Evolutionary conservation across 1,284 basidiomycete genomes (phyloP).

Genomic region (Microbotryum violaceum): DNA sequence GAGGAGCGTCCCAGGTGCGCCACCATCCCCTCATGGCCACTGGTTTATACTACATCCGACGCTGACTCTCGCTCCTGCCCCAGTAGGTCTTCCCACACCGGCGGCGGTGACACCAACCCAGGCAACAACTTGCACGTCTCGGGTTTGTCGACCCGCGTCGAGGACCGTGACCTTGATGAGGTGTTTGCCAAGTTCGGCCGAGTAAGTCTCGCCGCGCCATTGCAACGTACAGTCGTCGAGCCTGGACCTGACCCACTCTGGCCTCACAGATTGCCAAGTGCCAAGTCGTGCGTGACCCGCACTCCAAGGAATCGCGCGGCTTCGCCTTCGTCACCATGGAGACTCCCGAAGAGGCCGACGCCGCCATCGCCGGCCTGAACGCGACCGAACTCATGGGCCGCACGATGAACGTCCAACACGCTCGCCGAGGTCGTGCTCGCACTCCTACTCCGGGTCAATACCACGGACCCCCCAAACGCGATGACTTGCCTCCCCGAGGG

Average conservation of each 20-base stretch:
- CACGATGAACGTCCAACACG: conserved; percentile 77
- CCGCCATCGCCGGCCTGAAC: conserved; percentile 74
- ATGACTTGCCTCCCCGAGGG: conserved; percentile 21
- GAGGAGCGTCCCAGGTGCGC: conserved; percentile 12
- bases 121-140: conserved; percentile 97
- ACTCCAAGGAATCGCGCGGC: conserved; percentile 88
- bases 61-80: not conserved
- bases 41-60: not conserved
- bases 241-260: not conserved
- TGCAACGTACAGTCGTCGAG: not conserved
- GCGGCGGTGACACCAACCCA: conserved; percentile 52
- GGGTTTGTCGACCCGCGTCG: conserved; percentile 68
- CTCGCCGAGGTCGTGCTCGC: conserved; percentile 83
- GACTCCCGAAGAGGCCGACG: conserved; percentile 74
- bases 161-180: conserved; percentile 77
- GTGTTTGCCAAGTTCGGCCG: conserved; percentile 82
- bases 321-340: conserved; percentile 98
- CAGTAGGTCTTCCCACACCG: not conserved
- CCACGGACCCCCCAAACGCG: conserved; percentile 73
- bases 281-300: conserved; percentile 94
- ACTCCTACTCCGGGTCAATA: conserved; percentile 93
- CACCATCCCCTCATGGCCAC: not conserved
- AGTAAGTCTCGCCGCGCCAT: conserved; percentile 49
- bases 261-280: conserved; percentile 52
- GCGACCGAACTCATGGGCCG: conserved; percentile 79